phyloP scores from a whole-genome alignment of 2,329 filamentous ascomycete species.

The Diplodia corticola region DNA sequence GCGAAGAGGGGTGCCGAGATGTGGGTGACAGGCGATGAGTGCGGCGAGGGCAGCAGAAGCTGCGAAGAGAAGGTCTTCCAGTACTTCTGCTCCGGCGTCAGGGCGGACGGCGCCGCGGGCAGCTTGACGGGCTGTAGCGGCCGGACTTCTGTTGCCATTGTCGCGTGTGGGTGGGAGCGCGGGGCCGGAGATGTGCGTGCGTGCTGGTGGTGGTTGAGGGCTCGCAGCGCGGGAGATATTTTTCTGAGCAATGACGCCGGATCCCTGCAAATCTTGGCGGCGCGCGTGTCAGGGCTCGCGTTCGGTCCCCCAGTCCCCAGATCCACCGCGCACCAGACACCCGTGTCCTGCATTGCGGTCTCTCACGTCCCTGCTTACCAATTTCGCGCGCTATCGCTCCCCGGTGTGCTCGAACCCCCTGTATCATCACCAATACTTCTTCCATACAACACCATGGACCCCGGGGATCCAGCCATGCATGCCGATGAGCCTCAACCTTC shows the following conservation, averaged over 20 bases:
- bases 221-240: slow-evolving; percentile 15
- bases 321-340: background rate
- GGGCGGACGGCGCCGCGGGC: slow-evolving; percentile 74
- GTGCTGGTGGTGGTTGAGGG: slow-evolving; percentile 3
- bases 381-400: background rate
- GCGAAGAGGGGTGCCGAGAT: slow-evolving; percentile 68
- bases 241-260: slow-evolving; percentile 17
- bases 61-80: slow-evolving; percentile 95
- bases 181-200: background rate
- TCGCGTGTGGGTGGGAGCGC: background rate
- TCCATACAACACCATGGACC: background rate
- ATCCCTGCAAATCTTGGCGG: slow-evolving; percentile 15
- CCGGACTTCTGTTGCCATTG: slow-evolving; percentile 83
- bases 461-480: background rate
- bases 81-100: slow-evolving; percentile 91
- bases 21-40: slow-evolving; percentile 84
- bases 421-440: background rate
- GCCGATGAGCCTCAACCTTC: slow-evolving; percentile 34
- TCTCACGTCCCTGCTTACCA: background rate
- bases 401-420: background rate
- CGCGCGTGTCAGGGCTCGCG: background rate
- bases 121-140: slow-evolving; percentile 80
- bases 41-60: slow-evolving; percentile 84
- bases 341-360: background rate
- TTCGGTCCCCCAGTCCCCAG: background rate